These are phyloP conservation scores for Plantago elongata DNA, from an alignment of 257 asterid genomes.

Conservation along the genomic window DNA sequence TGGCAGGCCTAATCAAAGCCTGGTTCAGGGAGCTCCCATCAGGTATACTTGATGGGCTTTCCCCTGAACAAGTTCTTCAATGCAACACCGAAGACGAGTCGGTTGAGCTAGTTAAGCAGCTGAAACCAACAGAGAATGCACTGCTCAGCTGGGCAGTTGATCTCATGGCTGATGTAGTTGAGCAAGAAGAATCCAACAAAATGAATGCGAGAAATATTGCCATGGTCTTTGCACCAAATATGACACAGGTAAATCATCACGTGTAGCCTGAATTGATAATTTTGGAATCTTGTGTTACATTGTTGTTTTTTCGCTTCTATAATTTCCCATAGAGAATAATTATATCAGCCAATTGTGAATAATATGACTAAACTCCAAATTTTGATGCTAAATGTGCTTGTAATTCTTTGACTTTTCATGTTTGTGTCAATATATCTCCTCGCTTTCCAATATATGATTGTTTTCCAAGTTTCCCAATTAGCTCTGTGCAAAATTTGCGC, in stretches of 20 bases:
- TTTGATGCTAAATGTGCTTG: too few species aligned
- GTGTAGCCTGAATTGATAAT: background rate
- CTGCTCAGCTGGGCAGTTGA: constrained; percentile 88
- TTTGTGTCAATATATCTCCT: too few species aligned
- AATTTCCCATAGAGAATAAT: background rate
- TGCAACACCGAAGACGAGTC: constrained; percentile 81
- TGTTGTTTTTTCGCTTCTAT: background rate
- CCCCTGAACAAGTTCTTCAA: constrained; percentile 71
- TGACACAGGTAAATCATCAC: constrained; percentile 65
- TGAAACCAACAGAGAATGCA: constrained; percentile 70
- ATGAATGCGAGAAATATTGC: constrained; percentile 96
- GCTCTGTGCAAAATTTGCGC: too few species aligned
- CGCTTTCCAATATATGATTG: too few species aligned
- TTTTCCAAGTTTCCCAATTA: too few species aligned
- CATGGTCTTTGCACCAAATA: constrained; percentile 94
- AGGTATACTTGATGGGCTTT: constrained; percentile 87
- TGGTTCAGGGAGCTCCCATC: constrained; percentile 94
- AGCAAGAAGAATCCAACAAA: constrained; percentile 83
- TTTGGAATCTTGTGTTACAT: background rate
- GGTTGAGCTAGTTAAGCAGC: constrained; percentile 62
- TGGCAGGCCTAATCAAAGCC: constrained; percentile 92
- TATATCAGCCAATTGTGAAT: too few species aligned
- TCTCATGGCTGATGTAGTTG: constrained; percentile 98
- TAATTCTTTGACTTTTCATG: too few species aligned
- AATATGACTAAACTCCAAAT: too few species aligned